phyloP scores from a whole-genome alignment of 495 filamentous ascomycete species.

The Rusavskia elegans region DNA sequence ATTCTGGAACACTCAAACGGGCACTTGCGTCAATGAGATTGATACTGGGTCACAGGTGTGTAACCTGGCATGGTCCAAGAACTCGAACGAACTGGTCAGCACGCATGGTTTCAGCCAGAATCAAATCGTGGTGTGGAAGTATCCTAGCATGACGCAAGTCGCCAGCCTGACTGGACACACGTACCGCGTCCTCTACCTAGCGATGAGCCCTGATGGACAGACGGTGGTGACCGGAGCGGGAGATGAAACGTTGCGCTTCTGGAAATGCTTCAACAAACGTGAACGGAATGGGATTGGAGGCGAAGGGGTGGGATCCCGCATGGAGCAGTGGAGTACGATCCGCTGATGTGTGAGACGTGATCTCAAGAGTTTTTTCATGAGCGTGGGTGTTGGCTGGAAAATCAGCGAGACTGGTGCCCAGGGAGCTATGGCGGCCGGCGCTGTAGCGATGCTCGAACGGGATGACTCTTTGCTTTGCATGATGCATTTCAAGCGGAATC shows the following conservation, averaged over 20 bases:
- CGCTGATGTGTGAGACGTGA: slow-evolving; percentile 25
- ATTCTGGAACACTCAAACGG: slow-evolving; percentile 87
- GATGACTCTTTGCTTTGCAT: neutral
- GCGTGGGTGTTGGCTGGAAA: neutral
- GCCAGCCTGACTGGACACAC: slow-evolving; percentile 91
- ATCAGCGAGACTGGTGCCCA: neutral
- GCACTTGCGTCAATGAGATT: slow-evolving; percentile 62
- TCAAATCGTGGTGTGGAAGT: slow-evolving; percentile 98
- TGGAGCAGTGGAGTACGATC: slow-evolving; percentile 58
- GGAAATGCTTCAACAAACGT: slow-evolving; percentile 77
- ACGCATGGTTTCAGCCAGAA: slow-evolving; percentile 98
- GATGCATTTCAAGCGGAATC: neutral
- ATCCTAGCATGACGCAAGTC: slow-evolving; percentile 92
- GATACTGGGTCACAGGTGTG: slow-evolving; percentile 96
- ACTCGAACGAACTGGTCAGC: slow-evolving; percentile 89
- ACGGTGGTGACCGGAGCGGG: slow-evolving; percentile 91
- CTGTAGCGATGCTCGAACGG: neutral
- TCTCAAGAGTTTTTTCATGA: neutral
- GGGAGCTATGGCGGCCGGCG: neutral
- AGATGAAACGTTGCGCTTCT: slow-evolving; percentile 90
- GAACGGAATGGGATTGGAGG: slow-evolving; percentile 32
- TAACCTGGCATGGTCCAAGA: slow-evolving; percentile 90
- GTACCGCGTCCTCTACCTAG: slow-evolving; percentile 86
- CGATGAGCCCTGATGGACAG: slow-evolving; percentile 91
- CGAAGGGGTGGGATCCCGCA: slow-evolving; percentile 33